These are phyloP conservation scores for Pythium phragmiticola DNA, from an alignment of 352 stramenopile genomes.

Conservation along the genomic window DNA sequence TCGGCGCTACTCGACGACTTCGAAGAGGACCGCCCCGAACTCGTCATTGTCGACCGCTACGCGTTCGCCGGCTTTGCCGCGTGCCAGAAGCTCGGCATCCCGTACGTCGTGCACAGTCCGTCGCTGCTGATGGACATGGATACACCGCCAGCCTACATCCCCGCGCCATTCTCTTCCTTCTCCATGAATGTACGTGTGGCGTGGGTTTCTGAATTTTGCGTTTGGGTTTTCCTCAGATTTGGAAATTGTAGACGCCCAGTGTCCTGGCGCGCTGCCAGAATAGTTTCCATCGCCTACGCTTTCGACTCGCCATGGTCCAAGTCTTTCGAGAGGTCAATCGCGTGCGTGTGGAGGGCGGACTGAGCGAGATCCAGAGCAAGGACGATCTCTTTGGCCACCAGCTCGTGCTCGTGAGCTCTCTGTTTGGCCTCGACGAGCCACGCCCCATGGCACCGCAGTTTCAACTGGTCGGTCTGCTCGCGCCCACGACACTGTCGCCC, in stretches of 20 bases:
- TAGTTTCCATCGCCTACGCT: conserved; percentile 72
- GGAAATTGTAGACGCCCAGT: conserved; percentile 47
- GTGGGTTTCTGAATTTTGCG: neutral
- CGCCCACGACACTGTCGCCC: conserved; percentile 25
- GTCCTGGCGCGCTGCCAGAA: conserved; percentile 80
- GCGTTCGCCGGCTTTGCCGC: conserved; percentile 80
- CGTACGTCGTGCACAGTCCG: conserved; percentile 80
- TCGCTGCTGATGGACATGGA: conserved; percentile 86
- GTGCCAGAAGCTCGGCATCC: conserved; percentile 57
- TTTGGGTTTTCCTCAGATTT: too few species aligned
- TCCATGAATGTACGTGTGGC: conserved; percentile 54
- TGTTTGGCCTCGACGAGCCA: conserved; percentile 80
- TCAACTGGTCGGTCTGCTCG: conserved; percentile 68
- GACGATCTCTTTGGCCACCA: conserved; percentile 49
- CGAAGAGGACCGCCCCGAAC: conserved; percentile 57
- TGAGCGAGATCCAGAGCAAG: conserved; percentile 50
- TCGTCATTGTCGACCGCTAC: conserved; percentile 79
- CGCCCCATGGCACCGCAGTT: conserved; percentile 76
- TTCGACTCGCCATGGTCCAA: conserved; percentile 58
- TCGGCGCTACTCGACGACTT: conserved; percentile 52
- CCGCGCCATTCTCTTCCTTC: conserved; percentile 81
- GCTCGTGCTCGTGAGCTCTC: conserved; percentile 79
- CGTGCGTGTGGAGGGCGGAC: conserved; percentile 48
- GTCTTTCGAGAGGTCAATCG: conserved; percentile 69
- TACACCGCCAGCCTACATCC: conserved; percentile 71